Evolutionary conservation across 768 basidiomycete genomes (phyloP), one percentile per base, ranked within the genome.

Genomic region (Leccinum fibrillosum): DNA sequence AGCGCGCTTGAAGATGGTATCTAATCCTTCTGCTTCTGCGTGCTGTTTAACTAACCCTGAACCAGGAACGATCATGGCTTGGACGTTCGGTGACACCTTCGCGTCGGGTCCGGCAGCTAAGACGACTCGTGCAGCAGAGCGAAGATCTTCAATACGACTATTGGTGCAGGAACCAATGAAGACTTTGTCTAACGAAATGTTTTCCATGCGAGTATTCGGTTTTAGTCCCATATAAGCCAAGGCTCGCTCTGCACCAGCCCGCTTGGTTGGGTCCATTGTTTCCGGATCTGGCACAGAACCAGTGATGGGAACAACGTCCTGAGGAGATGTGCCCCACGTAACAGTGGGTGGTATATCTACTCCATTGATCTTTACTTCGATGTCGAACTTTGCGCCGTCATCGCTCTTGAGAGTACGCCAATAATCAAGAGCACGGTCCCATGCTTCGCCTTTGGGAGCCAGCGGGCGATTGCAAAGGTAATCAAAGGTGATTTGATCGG

Each of bases 91-190:
- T 21, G 92, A 82, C 44, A 95, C 88, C 67, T 86, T 87, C 49
- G 88, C 84, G 26, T 86, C 82, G 13, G 82, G 79, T 45, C 89
- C 89, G 53, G 87, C 86, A 54, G 89, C 86, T 17, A 92, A 70
- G 54, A 93, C 77, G 63, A 96, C 83, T 66, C 80, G 81, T 15
- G 89, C 90, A 32, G 93, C 93, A 3, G 92, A 67, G 61, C 93
- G 89, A 52, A 96, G 80, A 74, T 96, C 93, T 73, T 94, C 93
- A 60, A 96, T 92, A 49, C 93, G 90, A 66, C 90, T 89, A 76
- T 95, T 96, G 67, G 93, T 96, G 79, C 93, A 96, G 4, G 93
- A 94, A 13, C 93, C 93, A 61, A 96, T 88, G 79, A 96, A 96
- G 28, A 94, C 86, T 73, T 94, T 96, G 79, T 94, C 89, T 57